These are phyloP conservation scores for Fraxinus americana DNA, from an alignment of 257 asterid species.

Conservation along the genomic window DNA sequence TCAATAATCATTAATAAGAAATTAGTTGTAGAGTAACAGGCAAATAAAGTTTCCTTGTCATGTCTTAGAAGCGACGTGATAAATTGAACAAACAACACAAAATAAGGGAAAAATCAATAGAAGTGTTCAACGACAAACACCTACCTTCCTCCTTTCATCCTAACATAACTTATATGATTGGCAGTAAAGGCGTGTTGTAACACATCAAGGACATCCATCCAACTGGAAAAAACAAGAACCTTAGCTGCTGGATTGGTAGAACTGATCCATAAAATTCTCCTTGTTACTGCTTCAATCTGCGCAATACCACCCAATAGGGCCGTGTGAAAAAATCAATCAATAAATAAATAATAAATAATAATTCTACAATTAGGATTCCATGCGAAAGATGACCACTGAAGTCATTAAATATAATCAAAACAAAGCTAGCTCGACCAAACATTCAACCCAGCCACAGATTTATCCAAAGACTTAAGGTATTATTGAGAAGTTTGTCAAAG, in stretches of 20 bases:
- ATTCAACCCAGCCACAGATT: neutral
- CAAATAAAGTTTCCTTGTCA: neutral
- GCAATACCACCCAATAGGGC: slow-evolving; percentile 22
- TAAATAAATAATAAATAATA: neutral
- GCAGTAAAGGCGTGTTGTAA: slow-evolving; percentile 86
- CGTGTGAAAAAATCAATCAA: neutral
- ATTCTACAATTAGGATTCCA: slow-evolving; percentile 8
- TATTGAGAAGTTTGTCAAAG: too few species aligned
- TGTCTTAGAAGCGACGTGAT: neutral
- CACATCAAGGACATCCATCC: slow-evolving; percentile 98
- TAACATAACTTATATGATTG: slow-evolving; percentile 65
- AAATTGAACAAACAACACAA: neutral
- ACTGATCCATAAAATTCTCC: slow-evolving; percentile 82
- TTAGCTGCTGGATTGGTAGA: slow-evolving; percentile 61
- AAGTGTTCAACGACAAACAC: slow-evolving; percentile 7
- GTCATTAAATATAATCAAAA: slow-evolving; percentile 7
- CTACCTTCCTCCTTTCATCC: slow-evolving; percentile 99
- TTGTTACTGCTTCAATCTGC: slow-evolving; percentile 91
- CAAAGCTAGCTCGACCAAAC: slow-evolving; percentile 7
- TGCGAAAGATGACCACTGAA: neutral
- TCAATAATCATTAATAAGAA: neutral
- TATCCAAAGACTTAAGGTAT: neutral
- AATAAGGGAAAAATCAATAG: neutral
- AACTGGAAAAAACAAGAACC: slow-evolving; percentile 85
- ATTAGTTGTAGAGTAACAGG: neutral